Evolutionary conservation across 345 rosid genomes (phyloP), one percentile per base, ranked within the genome.

Genomic region (Cardamine occulta): DNA sequence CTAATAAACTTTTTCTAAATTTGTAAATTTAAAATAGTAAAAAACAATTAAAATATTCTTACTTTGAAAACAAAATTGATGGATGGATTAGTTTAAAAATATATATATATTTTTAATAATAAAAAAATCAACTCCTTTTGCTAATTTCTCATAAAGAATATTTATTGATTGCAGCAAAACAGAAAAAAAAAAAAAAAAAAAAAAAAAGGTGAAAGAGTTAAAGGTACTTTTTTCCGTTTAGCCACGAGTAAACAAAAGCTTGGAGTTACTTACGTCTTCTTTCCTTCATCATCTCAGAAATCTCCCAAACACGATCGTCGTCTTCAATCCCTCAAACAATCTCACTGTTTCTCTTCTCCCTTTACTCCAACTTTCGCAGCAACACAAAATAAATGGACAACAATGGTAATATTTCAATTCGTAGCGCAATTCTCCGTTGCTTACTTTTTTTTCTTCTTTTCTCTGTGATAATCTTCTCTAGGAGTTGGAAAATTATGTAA

Each of bases 321-420:
- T 68, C 61, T 52, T 53, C 72, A 55, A 14, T 14, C 34, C 35
- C 18, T 28, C 8, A 5, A 28, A 65, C 28, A 64, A 55, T 54
- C 59, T 54, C 12, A 10, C 14, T 48, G 13, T 10, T 37, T 39
- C 37, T 68, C 49, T 52, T 53, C 72, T 14, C 18, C 35, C 44
- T 51, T 48, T 37, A 40, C 66, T 23, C 2, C 51, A 28, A 23
- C 15, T 52, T 39, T 61, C 66, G 1, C 66, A 11, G 15, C 4
- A 4, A 51, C 8, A 7, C 23, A 23, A 31, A 7, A 52, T 2
- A 8, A 53, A 69, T 69, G 73, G 73, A 26, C 73, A 54, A 17
- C 63, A 53, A 54, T 69, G 73, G 73, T 69, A 69, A 57, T 18
- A 24, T 44, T 44, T 68, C 53, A 53, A 67, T 53, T 67, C 44